Evolutionary conservation across 148 eudicot genomes (phyloP).

Genomic region (Selenicereus undatus): DNA sequence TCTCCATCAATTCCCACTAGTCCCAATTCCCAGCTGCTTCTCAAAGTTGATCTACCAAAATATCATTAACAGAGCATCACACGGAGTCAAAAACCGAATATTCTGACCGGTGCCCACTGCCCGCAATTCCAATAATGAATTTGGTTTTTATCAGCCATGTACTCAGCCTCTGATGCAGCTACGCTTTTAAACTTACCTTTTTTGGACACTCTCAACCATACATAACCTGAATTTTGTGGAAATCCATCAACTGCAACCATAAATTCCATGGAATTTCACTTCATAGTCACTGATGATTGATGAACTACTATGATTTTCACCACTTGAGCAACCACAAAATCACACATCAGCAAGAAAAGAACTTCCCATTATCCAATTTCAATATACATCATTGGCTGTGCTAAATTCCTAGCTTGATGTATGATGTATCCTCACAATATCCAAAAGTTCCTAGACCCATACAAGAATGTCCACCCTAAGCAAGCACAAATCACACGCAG

Average conservation of each 20-base stretch:
- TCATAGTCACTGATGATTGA: neutral
- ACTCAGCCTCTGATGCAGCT: neutral
- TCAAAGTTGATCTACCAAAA: neutral
- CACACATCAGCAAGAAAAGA: neutral
- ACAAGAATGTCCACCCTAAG: neutral
- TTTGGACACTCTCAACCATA: neutral
- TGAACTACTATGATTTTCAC: neutral
- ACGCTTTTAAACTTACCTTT: neutral
- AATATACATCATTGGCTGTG: no score
- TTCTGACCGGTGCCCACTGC: neutral
- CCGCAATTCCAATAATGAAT: neutral
- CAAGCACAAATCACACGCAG: neutral
- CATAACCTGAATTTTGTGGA: neutral
- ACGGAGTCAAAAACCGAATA: neutral
- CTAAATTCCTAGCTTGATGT: neutral
- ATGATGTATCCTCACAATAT: neutral
- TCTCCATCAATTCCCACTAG: neutral
- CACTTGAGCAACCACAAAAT: no score
- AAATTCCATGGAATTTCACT: neutral
- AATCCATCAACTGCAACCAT: neutral
- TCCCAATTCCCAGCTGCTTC: neutral
- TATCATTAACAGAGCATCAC: neutral
- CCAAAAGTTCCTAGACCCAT: neutral
- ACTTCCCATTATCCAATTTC: no score
- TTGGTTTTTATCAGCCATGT: neutral